A percentile compares a stretch with the other conserved stretches of the same genome.
Conservation (phyloP, 192 early-diverging fungal genomes). For the Neocallimastix lanati region DNA sequence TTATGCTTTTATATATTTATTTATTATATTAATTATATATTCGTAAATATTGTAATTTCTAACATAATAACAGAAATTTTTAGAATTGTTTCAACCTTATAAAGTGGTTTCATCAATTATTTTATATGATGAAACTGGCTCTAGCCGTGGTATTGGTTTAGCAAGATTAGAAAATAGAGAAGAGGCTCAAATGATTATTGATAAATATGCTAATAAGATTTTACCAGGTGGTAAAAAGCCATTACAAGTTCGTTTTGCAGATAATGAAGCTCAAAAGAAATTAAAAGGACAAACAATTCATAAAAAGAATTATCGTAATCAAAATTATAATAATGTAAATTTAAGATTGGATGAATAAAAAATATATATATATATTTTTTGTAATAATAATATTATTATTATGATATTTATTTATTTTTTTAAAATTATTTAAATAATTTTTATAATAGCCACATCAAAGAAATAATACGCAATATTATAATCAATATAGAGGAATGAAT, state of each 20-base stretch:
- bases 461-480: not conserved
- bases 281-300: conserved; percentile 24
- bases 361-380: not conserved
- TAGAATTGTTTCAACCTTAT: conserved; percentile 43
- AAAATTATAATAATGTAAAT: not conserved
- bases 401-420: no score
- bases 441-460: not conserved
- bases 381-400: not conserved
- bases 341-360: not conserved
- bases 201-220: conserved; percentile 35
- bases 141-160: conserved; percentile 65
- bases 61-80: conserved; percentile 15
- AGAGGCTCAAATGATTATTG: conserved; percentile 44
- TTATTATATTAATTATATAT: not conserved
- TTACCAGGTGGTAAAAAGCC: conserved; percentile 41
- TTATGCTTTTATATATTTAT: not conserved
- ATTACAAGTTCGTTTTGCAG: conserved; percentile 60
- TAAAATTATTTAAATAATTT: not conserved
- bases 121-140: conserved; percentile 44
- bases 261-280: conserved; percentile 57
- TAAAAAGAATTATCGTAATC: not conserved
- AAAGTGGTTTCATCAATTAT: conserved; percentile 53
- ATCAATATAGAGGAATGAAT: not conserved
- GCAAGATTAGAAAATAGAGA: conserved; percentile 54
- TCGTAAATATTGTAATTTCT: not conserved